phyloP scores from a whole-genome alignment of 805 yeast species.

The Metschnikowia lachancei region DNA sequence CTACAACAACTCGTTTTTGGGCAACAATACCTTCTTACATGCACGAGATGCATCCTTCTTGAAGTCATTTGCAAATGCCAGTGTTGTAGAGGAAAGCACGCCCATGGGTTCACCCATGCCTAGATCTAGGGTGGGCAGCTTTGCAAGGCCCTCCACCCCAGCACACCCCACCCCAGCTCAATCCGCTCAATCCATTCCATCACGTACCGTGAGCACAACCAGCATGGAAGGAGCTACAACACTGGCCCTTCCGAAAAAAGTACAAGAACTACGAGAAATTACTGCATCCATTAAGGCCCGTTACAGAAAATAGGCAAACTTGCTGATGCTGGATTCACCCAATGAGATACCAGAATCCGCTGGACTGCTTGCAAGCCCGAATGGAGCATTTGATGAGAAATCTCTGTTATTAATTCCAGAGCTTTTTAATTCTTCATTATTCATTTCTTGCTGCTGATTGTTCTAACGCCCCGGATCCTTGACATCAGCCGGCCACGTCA shows the following conservation, averaged over 20 bases:
- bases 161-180: too few species aligned
- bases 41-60: constrained; percentile 27
- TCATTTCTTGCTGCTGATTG: too few species aligned
- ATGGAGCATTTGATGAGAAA: too few species aligned
- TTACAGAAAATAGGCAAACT: constrained; percentile 17
- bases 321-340: too few species aligned
- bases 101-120: constrained; percentile 31
- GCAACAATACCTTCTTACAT: constrained; percentile 11
- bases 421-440: too few species aligned
- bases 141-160: not conserved
- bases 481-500: not conserved
- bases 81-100: constrained; percentile 39
- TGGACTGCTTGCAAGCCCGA: too few species aligned
- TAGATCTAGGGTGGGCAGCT: constrained; percentile 9
- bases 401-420: too few species aligned
- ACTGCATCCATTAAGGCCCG: constrained; percentile 28
- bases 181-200: too few species aligned
- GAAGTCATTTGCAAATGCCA: constrained; percentile 29
- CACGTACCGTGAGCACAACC: not conserved
- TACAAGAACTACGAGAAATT: constrained; percentile 26
- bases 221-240: too few species aligned
- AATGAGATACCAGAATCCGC: too few species aligned
- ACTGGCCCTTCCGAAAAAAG: constrained; percentile 21
- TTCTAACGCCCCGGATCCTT: too few species aligned
- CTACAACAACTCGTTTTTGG: constrained; percentile 19